These are phyloP conservation scores for Escallonia herrerae DNA, from an alignment of 129 eudicot species.

Conservation along the genomic window DNA sequence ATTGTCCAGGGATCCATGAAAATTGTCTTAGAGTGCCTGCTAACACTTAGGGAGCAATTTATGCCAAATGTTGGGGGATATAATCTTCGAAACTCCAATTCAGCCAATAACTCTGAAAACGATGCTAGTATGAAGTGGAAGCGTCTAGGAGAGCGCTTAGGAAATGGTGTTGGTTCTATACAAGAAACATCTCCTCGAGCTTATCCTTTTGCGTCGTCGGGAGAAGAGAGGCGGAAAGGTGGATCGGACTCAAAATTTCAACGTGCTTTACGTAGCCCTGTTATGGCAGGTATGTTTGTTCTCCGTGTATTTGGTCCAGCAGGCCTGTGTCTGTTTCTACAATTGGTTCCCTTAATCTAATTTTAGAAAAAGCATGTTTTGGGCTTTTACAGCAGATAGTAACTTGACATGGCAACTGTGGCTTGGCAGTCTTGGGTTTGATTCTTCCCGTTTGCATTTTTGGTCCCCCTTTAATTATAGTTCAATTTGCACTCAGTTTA, in stretches of 20 bases:
- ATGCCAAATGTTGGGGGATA: constrained; percentile 32
- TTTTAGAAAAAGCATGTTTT: too few species aligned
- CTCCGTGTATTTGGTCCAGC: not conserved
- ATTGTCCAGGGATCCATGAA: constrained; percentile 85
- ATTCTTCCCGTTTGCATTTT: too few species aligned
- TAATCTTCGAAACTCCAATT: constrained; percentile 17
- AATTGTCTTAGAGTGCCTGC: constrained; percentile 64
- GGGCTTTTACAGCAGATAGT: too few species aligned
- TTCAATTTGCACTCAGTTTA: too few species aligned
- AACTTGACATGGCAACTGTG: too few species aligned
- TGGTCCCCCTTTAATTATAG: too few species aligned
- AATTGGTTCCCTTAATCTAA: too few species aligned
- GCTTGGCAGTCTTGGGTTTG: too few species aligned
- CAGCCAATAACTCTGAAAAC: constrained; percentile 27
- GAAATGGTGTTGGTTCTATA: constrained; percentile 21
- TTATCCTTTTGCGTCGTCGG: constrained; percentile 13
- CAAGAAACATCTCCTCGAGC: constrained; percentile 24
- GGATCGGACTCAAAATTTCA: constrained; percentile 30
- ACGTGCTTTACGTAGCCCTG: constrained; percentile 41
- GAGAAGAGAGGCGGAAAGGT: constrained; percentile 22
- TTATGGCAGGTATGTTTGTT: constrained; percentile 36
- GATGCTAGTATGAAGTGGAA: constrained; percentile 35
- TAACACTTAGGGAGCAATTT: constrained; percentile 56
- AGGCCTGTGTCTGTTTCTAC: too few species aligned
- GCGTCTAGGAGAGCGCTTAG: constrained; percentile 20